Evolutionary conservation across 2,329 filamentous ascomycete species (phyloP).

Genomic region (Calonectria naviculata): DNA sequence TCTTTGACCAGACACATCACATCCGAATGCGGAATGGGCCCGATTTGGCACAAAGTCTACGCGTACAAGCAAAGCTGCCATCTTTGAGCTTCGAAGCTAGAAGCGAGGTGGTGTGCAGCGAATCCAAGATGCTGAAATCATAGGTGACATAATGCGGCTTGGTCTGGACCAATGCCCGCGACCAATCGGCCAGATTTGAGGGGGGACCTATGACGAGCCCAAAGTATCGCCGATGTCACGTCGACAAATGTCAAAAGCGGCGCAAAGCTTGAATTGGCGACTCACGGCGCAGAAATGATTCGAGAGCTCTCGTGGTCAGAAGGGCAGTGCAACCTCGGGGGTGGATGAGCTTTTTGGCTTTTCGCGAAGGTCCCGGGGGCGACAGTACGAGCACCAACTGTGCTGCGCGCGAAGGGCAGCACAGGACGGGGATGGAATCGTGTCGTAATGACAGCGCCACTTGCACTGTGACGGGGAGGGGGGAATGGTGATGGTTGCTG

Average conservation of each 20-base stretch:
- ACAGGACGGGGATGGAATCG: no score
- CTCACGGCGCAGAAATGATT: neutral
- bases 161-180: neutral
- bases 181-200: neutral
- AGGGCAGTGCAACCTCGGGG: neutral
- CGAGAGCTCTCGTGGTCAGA: neutral
- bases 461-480: constrained; percentile 39
- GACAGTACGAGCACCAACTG: neutral
- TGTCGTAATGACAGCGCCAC: constrained; percentile 13
- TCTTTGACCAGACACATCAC: neutral
- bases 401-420: neutral
- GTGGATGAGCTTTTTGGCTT: neutral
- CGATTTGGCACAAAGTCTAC: neutral
- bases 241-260: neutral
- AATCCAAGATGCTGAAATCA: neutral
- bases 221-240: neutral
- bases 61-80: no score
- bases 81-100: neutral
- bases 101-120: neutral
- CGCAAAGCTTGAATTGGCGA: constrained; percentile 6
- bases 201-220: neutral
- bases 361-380: neutral
- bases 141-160: constrained; percentile 3
- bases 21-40: neutral
- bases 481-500: constrained; percentile 25